Evolutionary conservation across 495 filamentous ascomycete species (phyloP).

Genomic region (Hypoxylon crocopeplum): DNA sequence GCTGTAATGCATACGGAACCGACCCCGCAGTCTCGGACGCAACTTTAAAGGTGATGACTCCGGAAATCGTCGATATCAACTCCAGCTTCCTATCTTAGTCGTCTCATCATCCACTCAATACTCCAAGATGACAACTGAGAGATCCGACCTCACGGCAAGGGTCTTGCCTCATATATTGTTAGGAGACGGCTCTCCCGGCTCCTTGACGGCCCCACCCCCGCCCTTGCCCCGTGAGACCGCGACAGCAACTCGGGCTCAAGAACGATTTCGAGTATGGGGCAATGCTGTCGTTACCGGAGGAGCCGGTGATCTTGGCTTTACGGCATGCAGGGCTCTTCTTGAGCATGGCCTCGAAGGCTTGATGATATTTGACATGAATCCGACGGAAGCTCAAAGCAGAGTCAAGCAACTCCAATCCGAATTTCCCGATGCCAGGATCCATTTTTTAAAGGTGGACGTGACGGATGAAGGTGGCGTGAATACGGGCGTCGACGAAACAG

Average conservation of each 20-base stretch:
- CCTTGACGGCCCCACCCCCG: constrained; percentile 55
- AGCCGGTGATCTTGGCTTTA: constrained; percentile 69
- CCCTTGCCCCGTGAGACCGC: constrained; percentile 51
- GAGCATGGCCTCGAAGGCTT: constrained; percentile 70
- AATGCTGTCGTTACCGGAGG: constrained; percentile 77
- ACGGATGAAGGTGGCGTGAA: constrained; percentile 60
- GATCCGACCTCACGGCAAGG: constrained; percentile 42
- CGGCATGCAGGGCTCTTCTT: constrained; percentile 67
- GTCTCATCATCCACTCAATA: constrained; percentile 2
- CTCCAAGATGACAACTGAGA: constrained; percentile 36
- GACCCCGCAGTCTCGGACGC: constrained; percentile 28
- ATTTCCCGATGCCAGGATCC: constrained; percentile 62
- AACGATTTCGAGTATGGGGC: constrained; percentile 66
- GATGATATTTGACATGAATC: constrained; percentile 67
- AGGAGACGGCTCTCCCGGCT: constrained; percentile 50
- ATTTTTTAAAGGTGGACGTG: constrained; percentile 62
- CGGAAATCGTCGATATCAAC: neutral
- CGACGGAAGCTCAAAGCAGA: constrained; percentile 47
- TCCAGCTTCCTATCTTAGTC: neutral
- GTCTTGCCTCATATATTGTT: constrained; percentile 65
- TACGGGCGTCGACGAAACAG: constrained; percentile 49
- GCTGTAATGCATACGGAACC: constrained; percentile 8
- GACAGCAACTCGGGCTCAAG: constrained; percentile 55
- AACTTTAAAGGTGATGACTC: constrained; percentile 1
- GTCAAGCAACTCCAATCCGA: constrained; percentile 53